Evolutionary conservation across 2,329 filamentous ascomycete species (phyloP).

Genomic region (Epichloe gansuensis): DNA sequence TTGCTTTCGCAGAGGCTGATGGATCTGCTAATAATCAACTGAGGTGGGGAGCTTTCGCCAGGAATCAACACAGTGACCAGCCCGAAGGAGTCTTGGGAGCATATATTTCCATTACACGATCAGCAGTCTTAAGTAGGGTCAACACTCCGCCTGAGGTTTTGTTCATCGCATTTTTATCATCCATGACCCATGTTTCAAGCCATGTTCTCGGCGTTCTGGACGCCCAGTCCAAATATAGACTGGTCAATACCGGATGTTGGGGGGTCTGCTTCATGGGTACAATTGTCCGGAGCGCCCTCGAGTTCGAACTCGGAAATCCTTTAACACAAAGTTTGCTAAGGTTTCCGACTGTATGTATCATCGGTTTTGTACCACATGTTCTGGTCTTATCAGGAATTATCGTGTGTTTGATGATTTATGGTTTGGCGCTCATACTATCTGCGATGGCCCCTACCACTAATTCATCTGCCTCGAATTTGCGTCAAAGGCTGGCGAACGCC

Average conservation of each 20-base stretch:
- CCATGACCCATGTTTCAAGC: constrained; percentile 77
- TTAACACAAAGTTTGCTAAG: constrained; percentile 56
- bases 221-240: constrained; percentile 64
- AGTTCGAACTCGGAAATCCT: constrained; percentile 48
- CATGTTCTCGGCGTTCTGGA: constrained; percentile 72
- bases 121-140: constrained; percentile 62
- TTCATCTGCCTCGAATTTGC: constrained; percentile 27
- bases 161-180: constrained; percentile 74
- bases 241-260: constrained; percentile 82
- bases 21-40: constrained; percentile 72
- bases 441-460: constrained; percentile 28
- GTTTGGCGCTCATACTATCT: constrained; percentile 61
- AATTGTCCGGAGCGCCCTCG: constrained; percentile 63
- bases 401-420: constrained; percentile 65
- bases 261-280: constrained; percentile 84
- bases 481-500: constrained; percentile 53
- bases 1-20: constrained; percentile 93
- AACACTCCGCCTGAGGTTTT: constrained; percentile 87
- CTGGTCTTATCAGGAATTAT: constrained; percentile 69
- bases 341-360: constrained; percentile 88
- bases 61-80: constrained; percentile 26
- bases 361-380: constrained; percentile 91
- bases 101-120: constrained; percentile 39
- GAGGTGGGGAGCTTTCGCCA: constrained; percentile 52
- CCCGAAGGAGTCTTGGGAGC: constrained; percentile 12